Base-by-base conservation (phyloP, 208 protist species). In the Phytomonas francai region DNA sequence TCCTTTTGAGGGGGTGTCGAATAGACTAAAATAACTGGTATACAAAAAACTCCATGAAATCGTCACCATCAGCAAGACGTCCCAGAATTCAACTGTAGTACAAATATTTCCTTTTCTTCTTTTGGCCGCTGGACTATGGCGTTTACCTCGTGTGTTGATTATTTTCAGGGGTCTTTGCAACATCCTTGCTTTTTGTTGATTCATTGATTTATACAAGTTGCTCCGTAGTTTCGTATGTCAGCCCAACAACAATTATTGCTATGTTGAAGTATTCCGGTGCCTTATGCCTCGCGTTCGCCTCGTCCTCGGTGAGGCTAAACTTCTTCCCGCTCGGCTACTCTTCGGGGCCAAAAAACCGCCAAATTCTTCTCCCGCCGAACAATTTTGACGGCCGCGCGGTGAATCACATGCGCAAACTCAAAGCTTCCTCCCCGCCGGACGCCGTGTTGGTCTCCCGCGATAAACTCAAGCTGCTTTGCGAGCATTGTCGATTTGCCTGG, bases 281-380 rank as follows among this genome's bases (percentile, higher is more conserved):
- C 9, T 25, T 9, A 22, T 65, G 70, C 11, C 32, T 58, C 63
- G 72, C 32, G 42, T 63, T 72, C 14, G 63, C 68, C 42, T 29
- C 49, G 6, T 76, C 70, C 31, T 63, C 73, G 8, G 62, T 77
- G 4, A 58, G 68, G 16, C 79, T 69, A 16, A 94, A 85, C 62
- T 94, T 88, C 64, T 94, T 88, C 66, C 88, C 88, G 8, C 77
- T 94, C 0, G 88, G 88, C 12, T 73, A 83, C 68, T 74, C 67
- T 3, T 81, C 74, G 22, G 88, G 88, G 0, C 88, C 88, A 9
- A 76, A 82, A 59, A 94, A 94, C 68, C 80, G 77, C 30, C 72
- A 83, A 39, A 58, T 90, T 8, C 63, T 94, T 12, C 58, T 69
- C 19, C 83, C 85, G 12, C 70, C 70, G 16, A 89, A 85, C 72